Conservation (phyloP, 371 early-diverging fungal species). For the Thermomucor indicae-seudaticae region DNA sequence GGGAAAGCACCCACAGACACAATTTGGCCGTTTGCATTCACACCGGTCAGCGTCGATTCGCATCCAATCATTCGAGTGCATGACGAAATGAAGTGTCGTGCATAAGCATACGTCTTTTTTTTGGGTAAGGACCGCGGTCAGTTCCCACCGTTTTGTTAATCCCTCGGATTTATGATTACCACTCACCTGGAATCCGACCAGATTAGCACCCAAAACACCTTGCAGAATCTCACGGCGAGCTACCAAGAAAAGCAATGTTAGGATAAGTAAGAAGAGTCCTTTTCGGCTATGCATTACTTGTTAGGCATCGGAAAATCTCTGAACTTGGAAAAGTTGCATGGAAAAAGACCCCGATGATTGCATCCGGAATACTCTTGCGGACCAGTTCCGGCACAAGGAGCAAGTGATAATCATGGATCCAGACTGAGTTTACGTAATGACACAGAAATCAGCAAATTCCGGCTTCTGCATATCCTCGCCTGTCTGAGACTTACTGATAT, state of each 20-base stretch:
- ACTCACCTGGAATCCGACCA: constrained; percentile 86
- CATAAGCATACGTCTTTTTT: constrained; percentile 88
- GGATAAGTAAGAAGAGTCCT: neutral
- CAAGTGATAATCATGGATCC: constrained; percentile 99
- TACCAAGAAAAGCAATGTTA: neutral
- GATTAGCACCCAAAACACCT: constrained; percentile 90
- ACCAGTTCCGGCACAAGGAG: constrained; percentile 89
- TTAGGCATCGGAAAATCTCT: constrained; percentile 89
- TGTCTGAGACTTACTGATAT: constrained; percentile 62
- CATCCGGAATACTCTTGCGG: constrained; percentile 68
- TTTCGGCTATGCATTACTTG: constrained; percentile 46
- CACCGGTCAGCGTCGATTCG: constrained; percentile 83
- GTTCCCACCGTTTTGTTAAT: too few relatives aligned
- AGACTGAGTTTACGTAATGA: constrained; percentile 49
- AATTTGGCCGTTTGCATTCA: constrained; percentile 70
- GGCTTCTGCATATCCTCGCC: neutral
- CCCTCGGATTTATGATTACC: too few relatives aligned
- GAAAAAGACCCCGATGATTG: constrained; percentile 92
- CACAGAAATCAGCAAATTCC: neutral
- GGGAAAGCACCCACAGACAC: constrained; percentile 92
- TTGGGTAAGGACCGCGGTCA: neutral
- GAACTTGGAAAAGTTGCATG: constrained; percentile 97
- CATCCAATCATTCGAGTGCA: constrained; percentile 92
- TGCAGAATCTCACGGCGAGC: constrained; percentile 88
- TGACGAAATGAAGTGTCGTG: constrained; percentile 93